Evolutionary conservation across 164 flowering plant species (phyloP), one percentile per base, ranked within the genome.

Genomic region (Houttuynia cordata): DNA sequence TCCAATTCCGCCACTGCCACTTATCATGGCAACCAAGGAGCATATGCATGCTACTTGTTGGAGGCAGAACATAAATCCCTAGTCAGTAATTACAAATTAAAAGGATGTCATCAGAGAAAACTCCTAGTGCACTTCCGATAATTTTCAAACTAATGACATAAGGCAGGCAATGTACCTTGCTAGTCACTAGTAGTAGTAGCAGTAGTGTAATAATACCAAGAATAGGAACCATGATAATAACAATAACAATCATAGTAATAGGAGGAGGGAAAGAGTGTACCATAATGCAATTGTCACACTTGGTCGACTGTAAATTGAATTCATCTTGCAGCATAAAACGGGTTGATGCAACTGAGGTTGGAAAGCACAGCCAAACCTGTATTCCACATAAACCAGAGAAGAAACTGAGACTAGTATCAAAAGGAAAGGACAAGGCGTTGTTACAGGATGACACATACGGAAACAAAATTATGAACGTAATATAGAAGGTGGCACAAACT

Each of bases 301-400:
- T 63, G 14, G 89, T 84, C 59, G 87, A 82, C 68, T 78, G 86
- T 68, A 86, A 80, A 66, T 80, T 82, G 82, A 86, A 84, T 67
- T 86, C 87, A 69, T 86, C 93, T 76, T 83, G 92, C 79, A 86
- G 67, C 74, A 86, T 45, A 67, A 84, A 86, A 39, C 93, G 87
- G 3, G 93, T 84, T 41, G 89, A 79, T 45, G 84, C 86, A 55
- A 84, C 93, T 8, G 93, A 86, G 59, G 72, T 84, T 56, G 71
- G 71, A 66, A 86, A 84, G 78, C 89, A 86, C 7, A 67, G 70
- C 62, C 74, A 62, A 56, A 80, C 87, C 93, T 86, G n/a, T 0
- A 10, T 45, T 12, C 14, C 49, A 45, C 2, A 12, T 10, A 45
- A 45, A 17, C 8, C 14, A 45, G 49, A 3, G 17, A 45, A 12